A percentile compares a stretch with the other conserved stretches of the same genome.
Conservation (phyloP, 1,284 basidiomycete species). For the Cystobasidium slooffiae region DNA sequence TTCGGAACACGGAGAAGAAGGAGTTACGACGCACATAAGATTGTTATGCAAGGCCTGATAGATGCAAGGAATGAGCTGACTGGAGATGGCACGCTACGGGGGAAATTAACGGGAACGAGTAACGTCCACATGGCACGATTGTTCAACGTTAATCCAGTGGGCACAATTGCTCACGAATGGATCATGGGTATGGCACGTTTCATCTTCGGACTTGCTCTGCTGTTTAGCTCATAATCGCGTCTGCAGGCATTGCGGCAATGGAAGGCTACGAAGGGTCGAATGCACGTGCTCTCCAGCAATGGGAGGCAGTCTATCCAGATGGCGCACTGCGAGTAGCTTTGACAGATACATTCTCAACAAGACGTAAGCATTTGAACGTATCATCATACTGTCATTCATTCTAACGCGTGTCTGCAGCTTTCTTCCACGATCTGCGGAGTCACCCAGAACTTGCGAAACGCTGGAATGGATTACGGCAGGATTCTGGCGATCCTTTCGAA, state of each 20-base stretch:
- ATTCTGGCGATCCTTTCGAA: constrained; percentile 77
- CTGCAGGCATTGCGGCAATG: constrained; percentile 69
- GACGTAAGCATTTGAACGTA: constrained; percentile 56
- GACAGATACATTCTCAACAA: constrained; percentile 86
- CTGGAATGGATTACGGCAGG: constrained; percentile 83
- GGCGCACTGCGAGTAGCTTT: constrained; percentile 69
- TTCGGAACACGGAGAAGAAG: constrained; percentile 90
- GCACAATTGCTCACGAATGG: constrained; percentile 66
- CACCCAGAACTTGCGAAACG: constrained; percentile 67
- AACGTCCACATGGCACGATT: constrained; percentile 83
- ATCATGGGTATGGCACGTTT: constrained; percentile 75
- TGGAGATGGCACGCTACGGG: constrained; percentile 58
- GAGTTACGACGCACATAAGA: constrained; percentile 77
- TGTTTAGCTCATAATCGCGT: constrained; percentile 52
- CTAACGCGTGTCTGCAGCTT: constrained; percentile 59
- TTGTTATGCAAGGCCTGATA: constrained; percentile 73
- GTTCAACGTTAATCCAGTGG: constrained; percentile 68
- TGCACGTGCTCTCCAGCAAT: constrained; percentile 72
- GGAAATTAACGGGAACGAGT: constrained; percentile 78
- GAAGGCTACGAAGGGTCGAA: constrained; percentile 80
- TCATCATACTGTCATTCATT: neutral
- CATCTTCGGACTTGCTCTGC: constrained; percentile 6
- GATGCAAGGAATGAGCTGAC: constrained; percentile 66
- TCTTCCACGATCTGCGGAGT: constrained; percentile 72
- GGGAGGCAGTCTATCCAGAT: constrained; percentile 68